phyloP scores from a whole-genome alignment of 108 stramenopile species.

The Nitzschia inconspicua region DNA sequence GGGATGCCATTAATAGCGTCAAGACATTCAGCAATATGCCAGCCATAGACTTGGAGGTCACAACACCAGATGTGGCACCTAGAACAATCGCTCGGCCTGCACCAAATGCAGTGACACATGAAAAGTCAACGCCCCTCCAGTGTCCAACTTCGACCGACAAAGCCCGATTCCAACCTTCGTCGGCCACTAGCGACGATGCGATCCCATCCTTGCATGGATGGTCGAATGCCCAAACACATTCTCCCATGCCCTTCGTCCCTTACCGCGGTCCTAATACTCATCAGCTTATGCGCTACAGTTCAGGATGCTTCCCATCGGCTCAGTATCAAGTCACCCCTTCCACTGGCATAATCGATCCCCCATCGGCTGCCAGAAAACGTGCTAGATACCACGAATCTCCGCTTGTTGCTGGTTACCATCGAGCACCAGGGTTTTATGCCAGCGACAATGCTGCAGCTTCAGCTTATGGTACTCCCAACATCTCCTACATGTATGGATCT shows the following conservation, averaged over 20 bases:
- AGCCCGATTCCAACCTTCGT: neutral
- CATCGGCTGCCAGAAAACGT: neutral
- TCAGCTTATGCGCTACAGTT: neutral
- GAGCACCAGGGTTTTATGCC: neutral
- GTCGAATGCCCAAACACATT: neutral
- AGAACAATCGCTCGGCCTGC: neutral
- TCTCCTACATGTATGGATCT: neutral
- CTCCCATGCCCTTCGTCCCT: neutral
- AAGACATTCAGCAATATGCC: neutral
- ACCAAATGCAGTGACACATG: neutral
- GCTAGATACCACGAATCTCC: conserved; percentile 5
- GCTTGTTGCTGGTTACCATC: conserved; percentile 3
- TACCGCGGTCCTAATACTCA: neutral
- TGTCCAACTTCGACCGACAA: neutral
- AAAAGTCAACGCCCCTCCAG: neutral
- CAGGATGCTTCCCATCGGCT: neutral
- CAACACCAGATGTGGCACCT: neutral
- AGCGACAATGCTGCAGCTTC: neutral
- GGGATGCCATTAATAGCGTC: conserved; percentile 63
- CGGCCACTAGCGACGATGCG: neutral
- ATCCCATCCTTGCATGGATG: neutral
- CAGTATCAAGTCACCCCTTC: conserved; percentile 9
- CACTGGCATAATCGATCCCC: neutral
- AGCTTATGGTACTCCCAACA: neutral
- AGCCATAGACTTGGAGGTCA: neutral